Evolutionary conservation across 2,329 filamentous ascomycete species (phyloP).

Genomic region (Sporothrix variecibatus): DNA sequence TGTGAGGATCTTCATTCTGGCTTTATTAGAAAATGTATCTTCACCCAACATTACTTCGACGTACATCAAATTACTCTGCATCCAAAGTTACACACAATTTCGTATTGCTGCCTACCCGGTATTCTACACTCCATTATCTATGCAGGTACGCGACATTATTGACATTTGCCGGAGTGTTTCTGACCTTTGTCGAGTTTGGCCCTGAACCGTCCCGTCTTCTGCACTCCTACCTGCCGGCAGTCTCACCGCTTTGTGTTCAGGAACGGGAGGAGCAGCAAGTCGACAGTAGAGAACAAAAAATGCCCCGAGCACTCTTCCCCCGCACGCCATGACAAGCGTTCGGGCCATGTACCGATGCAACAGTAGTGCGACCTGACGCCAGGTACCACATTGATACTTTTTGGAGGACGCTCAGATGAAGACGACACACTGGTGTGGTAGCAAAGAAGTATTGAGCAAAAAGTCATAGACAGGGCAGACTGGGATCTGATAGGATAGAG

Average conservation of each 20-base stretch:
- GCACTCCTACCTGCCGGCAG: not conserved
- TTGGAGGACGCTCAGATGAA: not conserved
- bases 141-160: not conserved
- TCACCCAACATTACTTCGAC: too few relatives aligned
- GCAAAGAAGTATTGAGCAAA: not conserved
- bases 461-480: not conserved
- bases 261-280: not conserved
- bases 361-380: not conserved
- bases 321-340: conserved; percentile 12
- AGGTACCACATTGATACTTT: not conserved
- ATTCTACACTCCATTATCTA: not conserved
- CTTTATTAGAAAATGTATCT: too few relatives aligned
- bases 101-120: not conserved
- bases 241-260: conserved; percentile 3
- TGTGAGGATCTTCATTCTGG: not conserved
- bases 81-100: not conserved
- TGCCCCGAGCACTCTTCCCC: not conserved
- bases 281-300: not conserved
- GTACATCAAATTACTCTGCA: not conserved
- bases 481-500: not conserved
- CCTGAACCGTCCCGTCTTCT: not conserved
- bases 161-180: not conserved
- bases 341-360: conserved; percentile 3
- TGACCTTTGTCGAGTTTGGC: not conserved
- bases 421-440: not conserved